Conservation (phyloP, 1,139 yeast species). For the Saccharomyces pastorianus region DNA sequence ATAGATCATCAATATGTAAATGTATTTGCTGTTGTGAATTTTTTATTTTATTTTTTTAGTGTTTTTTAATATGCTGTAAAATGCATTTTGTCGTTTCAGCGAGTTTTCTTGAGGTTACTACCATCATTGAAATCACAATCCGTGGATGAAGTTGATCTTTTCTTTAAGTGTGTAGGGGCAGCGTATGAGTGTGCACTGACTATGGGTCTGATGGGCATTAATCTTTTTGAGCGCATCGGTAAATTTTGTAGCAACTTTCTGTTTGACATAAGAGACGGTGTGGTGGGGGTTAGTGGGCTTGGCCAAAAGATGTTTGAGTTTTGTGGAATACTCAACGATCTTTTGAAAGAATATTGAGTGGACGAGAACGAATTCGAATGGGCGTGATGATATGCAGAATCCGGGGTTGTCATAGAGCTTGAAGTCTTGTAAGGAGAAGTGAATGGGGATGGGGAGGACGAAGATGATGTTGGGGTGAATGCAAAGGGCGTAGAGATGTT, state of each 20-base stretch:
- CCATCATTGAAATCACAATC: slow-evolving; percentile 23
- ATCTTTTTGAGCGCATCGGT: background rate
- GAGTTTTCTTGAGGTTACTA: slow-evolving; percentile 16
- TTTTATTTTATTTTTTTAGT: background rate
- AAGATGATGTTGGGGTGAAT: slow-evolving; percentile 7
- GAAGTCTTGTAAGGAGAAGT: slow-evolving; percentile 8
- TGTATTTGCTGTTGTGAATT: background rate
- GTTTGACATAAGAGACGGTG: slow-evolving; percentile 17
- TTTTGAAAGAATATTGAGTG: slow-evolving; percentile 7
- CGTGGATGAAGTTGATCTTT: slow-evolving; percentile 23
- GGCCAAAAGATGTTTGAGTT: slow-evolving; percentile 5
- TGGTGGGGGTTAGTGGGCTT: slow-evolving; percentile 19
- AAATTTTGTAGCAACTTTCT: slow-evolving; percentile 6
- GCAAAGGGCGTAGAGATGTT: slow-evolving; percentile 7
- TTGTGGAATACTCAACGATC: slow-evolving; percentile 5
- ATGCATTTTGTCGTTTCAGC: slow-evolving; percentile 1
- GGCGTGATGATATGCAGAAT: background rate
- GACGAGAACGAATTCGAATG: background rate
- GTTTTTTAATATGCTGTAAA: background rate
- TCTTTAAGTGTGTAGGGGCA: slow-evolving; percentile 2
- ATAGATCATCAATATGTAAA: background rate
- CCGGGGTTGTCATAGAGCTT: slow-evolving; percentile 1
- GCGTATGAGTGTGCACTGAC: background rate
- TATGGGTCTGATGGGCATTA: background rate
- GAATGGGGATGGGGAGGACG: slow-evolving; percentile 15